Evolutionary conservation across 306 rosid genomes (phyloP).

Genomic region (Vigna angularis): DNA sequence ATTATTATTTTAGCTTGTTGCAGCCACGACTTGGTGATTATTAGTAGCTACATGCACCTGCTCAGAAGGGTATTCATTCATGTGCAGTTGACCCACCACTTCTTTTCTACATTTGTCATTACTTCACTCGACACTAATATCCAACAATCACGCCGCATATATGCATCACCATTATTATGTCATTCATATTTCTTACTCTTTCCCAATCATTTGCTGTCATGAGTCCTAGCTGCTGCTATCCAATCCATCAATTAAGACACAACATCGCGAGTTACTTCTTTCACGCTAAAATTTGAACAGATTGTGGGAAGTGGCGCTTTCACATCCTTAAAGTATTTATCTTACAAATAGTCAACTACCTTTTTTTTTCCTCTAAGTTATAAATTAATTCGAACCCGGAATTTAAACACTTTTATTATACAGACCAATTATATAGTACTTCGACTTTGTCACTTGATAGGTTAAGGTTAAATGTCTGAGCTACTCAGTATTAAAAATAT

Average conservation of each 20-base stretch:
- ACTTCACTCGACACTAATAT: constrained; percentile 48
- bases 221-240: constrained; percentile 5
- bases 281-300: constrained; percentile 5
- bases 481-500: no score
- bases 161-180: constrained; percentile 48
- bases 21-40: constrained; percentile 33
- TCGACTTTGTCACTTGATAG: neutral
- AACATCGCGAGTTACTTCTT: neutral
- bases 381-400: neutral
- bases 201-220: constrained; percentile 55
- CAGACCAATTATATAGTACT: neutral
- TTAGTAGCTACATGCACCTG: constrained; percentile 25
- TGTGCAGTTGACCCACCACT: constrained; percentile 71
- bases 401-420: neutral
- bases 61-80: constrained; percentile 49
- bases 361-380: neutral
- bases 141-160: constrained; percentile 69
- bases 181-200: constrained; percentile 33
- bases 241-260: constrained; percentile 12
- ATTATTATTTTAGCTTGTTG: constrained; percentile 12
- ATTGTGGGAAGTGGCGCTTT: neutral
- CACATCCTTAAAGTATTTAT: constrained; percentile 3
- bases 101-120: constrained; percentile 47
- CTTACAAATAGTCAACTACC: constrained; percentile 17
- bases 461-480: neutral